phyloP scores from a whole-genome alignment of 345 rosid species.

The Populus ilicifolia region DNA sequence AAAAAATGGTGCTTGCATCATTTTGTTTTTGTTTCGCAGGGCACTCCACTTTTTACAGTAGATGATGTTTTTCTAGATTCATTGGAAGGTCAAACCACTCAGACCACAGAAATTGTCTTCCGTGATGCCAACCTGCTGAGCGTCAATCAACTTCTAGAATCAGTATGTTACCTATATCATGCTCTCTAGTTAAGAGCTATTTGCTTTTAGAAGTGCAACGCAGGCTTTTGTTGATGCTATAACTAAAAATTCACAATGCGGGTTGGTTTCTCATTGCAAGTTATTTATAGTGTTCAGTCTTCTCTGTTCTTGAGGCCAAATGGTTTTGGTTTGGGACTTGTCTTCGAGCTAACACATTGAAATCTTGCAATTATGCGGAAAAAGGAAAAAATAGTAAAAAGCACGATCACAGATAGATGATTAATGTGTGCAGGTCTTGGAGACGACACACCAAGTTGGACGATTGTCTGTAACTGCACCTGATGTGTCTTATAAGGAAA shows the following conservation, averaged over 20 bases:
- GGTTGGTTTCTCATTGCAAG: not conserved
- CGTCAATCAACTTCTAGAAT: constrained; percentile 77
- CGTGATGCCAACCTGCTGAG: constrained; percentile 47
- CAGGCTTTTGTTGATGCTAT: not conserved
- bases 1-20: constrained; percentile 2
- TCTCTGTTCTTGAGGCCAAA: not conserved
- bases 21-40: constrained; percentile 33
- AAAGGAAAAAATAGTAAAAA: not conserved
- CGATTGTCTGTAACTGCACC: constrained; percentile 70
- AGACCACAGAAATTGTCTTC: constrained; percentile 24
- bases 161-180: constrained; percentile 39
- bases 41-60: constrained; percentile 27
- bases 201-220: not conserved
- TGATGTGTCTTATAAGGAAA: constrained; percentile 76
- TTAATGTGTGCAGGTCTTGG: constrained; percentile 51
- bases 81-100: constrained; percentile 38
- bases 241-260: not conserved
- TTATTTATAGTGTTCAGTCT: not conserved
- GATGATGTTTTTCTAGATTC: constrained; percentile 64
- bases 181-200: not conserved
- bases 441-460: constrained; percentile 72
- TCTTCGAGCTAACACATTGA: not conserved
- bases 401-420: constrained; percentile 8
- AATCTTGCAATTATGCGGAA: not conserved
- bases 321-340: not conserved